Percentiles rank a stretch among this genome's conserved stretches.
These are phyloP conservation scores for Coemansia sp. DNA, from an alignment of 192 early-diverging fungal species.

Conservation along the genomic window DNA sequence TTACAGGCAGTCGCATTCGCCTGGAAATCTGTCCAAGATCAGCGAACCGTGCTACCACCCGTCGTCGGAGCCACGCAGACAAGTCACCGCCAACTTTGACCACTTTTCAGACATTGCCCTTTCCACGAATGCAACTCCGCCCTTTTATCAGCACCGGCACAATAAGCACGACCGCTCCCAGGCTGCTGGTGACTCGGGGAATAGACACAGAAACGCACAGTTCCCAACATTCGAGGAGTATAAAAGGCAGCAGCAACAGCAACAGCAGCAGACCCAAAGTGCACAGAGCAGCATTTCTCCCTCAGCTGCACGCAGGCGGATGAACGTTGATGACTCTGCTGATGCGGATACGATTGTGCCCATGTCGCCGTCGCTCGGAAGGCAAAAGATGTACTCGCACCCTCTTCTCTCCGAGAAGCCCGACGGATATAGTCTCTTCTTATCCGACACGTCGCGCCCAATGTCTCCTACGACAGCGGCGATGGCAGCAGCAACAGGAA, in stretches of 20 bases:
- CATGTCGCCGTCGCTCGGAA: conserved; percentile 9
- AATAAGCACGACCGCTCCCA: not conserved
- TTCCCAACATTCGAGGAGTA: conserved; percentile 48
- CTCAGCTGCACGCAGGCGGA: not conserved
- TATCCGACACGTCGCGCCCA: conserved; percentile 8
- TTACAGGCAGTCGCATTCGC: conserved; percentile 28
- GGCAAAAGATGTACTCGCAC: conserved; percentile 12
- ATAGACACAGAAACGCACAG: conserved; percentile 8
- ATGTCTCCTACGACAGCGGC: not conserved
- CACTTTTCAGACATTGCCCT: conserved; percentile 50
- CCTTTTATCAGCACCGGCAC: conserved; percentile 7
- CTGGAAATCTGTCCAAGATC: conserved; percentile 46
- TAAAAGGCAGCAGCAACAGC: conserved; percentile 23
- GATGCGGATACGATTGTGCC: conserved; percentile 2
- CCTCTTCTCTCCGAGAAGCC: conserved; percentile 31
- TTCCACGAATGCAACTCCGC: conserved; percentile 25
- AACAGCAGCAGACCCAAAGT: conserved; percentile 12
- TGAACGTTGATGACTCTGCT: conserved; percentile 9
- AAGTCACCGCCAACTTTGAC: conserved; percentile 34
- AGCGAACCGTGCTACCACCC: conserved; percentile 53
- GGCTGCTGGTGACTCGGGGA: not conserved
- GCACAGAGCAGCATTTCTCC: not conserved
- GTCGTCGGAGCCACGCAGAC: conserved; percentile 31
- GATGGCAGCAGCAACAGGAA: conserved; percentile 5
- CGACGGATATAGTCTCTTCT: not conserved